Evolutionary conservation across 257 asterid genomes (phyloP), one percentile per base, ranked within the genome.

Genomic region (Linaria vulgaris): DNA sequence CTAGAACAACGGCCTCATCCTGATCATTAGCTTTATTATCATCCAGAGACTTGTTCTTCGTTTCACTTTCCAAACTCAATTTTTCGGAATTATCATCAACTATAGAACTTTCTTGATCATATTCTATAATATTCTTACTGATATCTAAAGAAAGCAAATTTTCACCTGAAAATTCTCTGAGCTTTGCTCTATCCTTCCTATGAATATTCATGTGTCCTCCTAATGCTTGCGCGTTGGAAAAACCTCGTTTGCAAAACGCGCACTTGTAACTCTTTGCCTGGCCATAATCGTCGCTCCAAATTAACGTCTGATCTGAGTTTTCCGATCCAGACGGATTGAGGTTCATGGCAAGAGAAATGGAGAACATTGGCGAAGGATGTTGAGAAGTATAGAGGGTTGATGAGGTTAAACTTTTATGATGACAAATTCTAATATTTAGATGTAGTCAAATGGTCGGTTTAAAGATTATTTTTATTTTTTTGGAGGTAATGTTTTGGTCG

Each of bases 121-220:
- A 13, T 24, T 59, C 70, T 9, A 2, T 41, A 50, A 3, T 27
- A 27, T 12, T 62, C 25, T 22, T 56, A 0, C 57, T 25, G 44
- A 71, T 69, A 27, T 73, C 76, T 63, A 69, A 54, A 34, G 76
- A 72, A 9, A 67, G 63, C 41, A 59, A 3, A n/a, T 63, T 72
- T 2, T 79, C 77, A n/a, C 62, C 34, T 11, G 77, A 69, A 41
- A 75, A 63, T 25, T 84, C 84, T 38, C 39, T 65, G 27, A 85
- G 91, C 63, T 75, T 83, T 0, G 91, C 94, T 57, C 94, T 75
- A 55, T 85, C 96, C 72, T 71, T 88, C 45, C 96, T 59, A 69
- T 88, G 96, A 10, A 85, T 80, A 59, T 85, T 88, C 96, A 85
- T 85, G 61, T 88, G 96, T 25, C 96, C 96, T 11, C 96, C 94